These are phyloP conservation scores for Daldinia decipiens DNA, from an alignment of 495 filamentous ascomycete species.

Conservation along the genomic window DNA sequence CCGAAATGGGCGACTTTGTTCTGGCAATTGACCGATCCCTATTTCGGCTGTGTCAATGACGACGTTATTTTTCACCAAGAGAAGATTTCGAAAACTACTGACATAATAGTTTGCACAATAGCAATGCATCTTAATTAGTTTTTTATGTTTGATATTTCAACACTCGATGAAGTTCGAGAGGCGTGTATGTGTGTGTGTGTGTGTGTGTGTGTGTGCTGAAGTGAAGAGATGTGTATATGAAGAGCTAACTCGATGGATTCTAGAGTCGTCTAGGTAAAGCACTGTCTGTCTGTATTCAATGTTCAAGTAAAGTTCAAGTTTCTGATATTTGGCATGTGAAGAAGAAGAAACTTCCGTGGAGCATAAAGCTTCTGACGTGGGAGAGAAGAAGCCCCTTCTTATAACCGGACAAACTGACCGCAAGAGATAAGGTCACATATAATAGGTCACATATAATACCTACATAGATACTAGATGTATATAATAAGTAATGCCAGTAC, in stretches of 20 bases:
- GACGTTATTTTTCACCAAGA: neutral
- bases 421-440: neutral
- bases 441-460: neutral
- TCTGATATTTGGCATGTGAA: conserved; percentile 3
- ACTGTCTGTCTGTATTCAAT: neutral
- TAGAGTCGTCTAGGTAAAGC: conserved; percentile 1
- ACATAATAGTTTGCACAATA: conserved; percentile 67
- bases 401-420: neutral
- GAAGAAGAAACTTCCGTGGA: neutral
- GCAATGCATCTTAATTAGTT: conserved; percentile 51
- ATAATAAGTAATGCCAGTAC: neutral
- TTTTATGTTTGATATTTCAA: neutral
- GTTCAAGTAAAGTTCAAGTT: neutral
- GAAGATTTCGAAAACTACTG: conserved; percentile 20
- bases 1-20: conserved; percentile 59
- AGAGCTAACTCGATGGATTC: neutral
- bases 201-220: neutral
- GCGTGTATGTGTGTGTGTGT: neutral
- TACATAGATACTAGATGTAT: neutral
- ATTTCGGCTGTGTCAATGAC: conserved; percentile 24
- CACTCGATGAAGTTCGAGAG: neutral
- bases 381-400: conserved; percentile 3
- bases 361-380: neutral
- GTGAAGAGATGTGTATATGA: neutral
- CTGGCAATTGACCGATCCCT: conserved; percentile 58